Conservation (phyloP, 768 basidiomycete genomes). For the Arthromyces matolae region DNA sequence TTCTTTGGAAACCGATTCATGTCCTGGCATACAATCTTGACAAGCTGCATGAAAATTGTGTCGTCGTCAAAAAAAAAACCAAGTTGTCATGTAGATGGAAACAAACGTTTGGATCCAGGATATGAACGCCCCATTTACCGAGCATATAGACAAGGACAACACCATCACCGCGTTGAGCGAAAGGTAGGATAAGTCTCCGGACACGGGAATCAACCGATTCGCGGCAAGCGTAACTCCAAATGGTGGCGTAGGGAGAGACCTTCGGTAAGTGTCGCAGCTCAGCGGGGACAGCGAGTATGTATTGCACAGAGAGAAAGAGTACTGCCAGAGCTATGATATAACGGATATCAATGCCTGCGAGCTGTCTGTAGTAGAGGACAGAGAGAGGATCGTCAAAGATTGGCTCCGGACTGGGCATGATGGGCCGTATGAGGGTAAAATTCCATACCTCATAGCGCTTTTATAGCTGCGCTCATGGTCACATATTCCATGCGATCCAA, state of each 20-base stretch:
- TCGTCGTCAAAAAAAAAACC: no score
- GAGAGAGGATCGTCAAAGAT: slow-evolving; percentile 7
- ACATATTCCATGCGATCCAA: slow-evolving; percentile 3
- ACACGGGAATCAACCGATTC: slow-evolving; percentile 34
- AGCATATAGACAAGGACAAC: slow-evolving; percentile 37
- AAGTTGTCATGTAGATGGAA: no score
- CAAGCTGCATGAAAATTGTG: no score
- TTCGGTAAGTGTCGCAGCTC: slow-evolving; percentile 32
- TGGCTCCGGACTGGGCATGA: slow-evolving; percentile 4
- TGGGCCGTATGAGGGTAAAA: no score
- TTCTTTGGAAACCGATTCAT: slow-evolving; percentile 24
- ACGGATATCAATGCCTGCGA: slow-evolving; percentile 3
- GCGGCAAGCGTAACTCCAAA: slow-evolving; percentile 31
- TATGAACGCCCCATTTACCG: slow-evolving; percentile 39
- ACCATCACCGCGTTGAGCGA: slow-evolving; percentile 27
- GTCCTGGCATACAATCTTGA: slow-evolving; percentile 24
- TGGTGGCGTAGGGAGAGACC: slow-evolving; percentile 27
- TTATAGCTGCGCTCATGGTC: not conserved
- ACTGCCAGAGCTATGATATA: not conserved
- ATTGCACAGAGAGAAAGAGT: slow-evolving; percentile 7
- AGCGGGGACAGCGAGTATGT: slow-evolving; percentile 23
- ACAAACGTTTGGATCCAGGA: slow-evolving; percentile 32
- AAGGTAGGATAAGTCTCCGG: slow-evolving; percentile 32
- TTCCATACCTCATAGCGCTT: not conserved
- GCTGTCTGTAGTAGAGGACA: not conserved